Percentiles rank a stretch among this genome's conserved stretches.
These are phyloP conservation scores for Pyrenophora seminiperda DNA, from an alignment of 2,329 filamentous ascomycete genomes.

Conservation along the genomic window DNA sequence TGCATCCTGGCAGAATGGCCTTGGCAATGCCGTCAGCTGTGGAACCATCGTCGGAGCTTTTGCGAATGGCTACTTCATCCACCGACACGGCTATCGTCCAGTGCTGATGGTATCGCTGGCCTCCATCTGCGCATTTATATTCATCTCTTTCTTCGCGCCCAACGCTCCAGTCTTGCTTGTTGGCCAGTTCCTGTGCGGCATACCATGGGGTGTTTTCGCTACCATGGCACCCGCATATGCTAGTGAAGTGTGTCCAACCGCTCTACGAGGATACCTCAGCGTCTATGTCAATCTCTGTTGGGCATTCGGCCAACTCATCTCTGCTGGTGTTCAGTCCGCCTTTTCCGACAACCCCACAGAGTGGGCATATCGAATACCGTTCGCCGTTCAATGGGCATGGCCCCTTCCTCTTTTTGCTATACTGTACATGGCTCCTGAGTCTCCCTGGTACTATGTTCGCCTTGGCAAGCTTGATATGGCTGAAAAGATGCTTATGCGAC, in stretches of 20 bases:
- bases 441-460: conserved; percentile 72
- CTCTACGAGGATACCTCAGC: background rate
- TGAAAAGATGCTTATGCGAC: conserved; percentile 62
- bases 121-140: conserved; percentile 22
- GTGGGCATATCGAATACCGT: conserved; percentile 68
- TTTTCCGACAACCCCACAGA: conserved; percentile 64
- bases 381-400: conserved; percentile 76
- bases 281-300: conserved; percentile 15
- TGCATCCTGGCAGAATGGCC: conserved; percentile 50
- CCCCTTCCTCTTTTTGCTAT: conserved; percentile 42
- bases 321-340: conserved; percentile 68
- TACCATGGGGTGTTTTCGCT: conserved; percentile 52
- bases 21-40: conserved; percentile 48
- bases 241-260: background rate
- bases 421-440: conserved; percentile 19
- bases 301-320: conserved; percentile 65
- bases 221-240: conserved; percentile 48
- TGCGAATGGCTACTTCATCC: conserved; percentile 44
- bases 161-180: conserved; percentile 22
- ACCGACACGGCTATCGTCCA: conserved; percentile 43
- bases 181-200: conserved; percentile 27
- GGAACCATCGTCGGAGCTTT: conserved; percentile 51
- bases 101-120: conserved; percentile 23
- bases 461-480: conserved; percentile 62
- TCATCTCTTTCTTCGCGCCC: conserved; percentile 31